phyloP scores from a whole-genome alignment of 2,329 filamentous ascomycete genomes.

The Fusarium sp. region DNA sequence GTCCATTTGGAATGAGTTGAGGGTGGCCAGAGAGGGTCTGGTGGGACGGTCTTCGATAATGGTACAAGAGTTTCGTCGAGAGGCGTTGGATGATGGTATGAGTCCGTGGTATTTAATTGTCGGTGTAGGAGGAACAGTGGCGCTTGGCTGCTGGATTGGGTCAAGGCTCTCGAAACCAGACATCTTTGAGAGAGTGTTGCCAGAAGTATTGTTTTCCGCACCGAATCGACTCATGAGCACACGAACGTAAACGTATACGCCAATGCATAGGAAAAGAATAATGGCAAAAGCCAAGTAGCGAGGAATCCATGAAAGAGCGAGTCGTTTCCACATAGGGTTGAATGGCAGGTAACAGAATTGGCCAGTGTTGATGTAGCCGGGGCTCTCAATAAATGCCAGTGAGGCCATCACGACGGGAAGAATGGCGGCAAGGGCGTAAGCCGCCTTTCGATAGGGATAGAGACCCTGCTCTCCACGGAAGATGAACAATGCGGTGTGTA shows the following conservation, averaged over 20 bases:
- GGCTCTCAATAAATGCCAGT: conserved; percentile 70
- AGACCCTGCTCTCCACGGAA: conserved; percentile 73
- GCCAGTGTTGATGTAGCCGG: conserved; percentile 70
- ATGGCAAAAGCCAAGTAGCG: conserved; percentile 74
- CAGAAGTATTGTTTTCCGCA: conserved; percentile 17
- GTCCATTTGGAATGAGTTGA: conserved; percentile 32
- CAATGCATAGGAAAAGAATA: conserved; percentile 73
- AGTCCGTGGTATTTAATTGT: conserved; percentile 50
- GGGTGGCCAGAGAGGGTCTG: conserved; percentile 31
- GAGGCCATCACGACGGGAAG: conserved; percentile 70
- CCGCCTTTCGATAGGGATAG: conserved; percentile 71
- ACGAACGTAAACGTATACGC: conserved; percentile 76
- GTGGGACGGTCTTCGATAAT: conserved; percentile 18
- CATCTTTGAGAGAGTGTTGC: conserved; percentile 26
- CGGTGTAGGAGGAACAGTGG: conserved; percentile 45
- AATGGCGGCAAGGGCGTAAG: conserved; percentile 67
- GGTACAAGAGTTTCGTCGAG: conserved; percentile 16
- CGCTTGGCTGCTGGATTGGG: conserved; percentile 8
- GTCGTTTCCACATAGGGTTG: conserved; percentile 74
- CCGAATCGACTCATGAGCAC: conserved; percentile 56
- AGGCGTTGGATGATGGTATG: conserved; percentile 46
- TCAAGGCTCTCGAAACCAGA: conserved; percentile 21
- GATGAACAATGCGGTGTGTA: conserved; percentile 79
- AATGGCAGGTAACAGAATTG: conserved; percentile 77
- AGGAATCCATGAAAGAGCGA: conserved; percentile 78